A percentile compares a stretch with the other conserved stretches of the same genome.
Conservation (phyloP, 2,329 filamentous ascomycete species). For the Pestalotiopsis sp. region DNA sequence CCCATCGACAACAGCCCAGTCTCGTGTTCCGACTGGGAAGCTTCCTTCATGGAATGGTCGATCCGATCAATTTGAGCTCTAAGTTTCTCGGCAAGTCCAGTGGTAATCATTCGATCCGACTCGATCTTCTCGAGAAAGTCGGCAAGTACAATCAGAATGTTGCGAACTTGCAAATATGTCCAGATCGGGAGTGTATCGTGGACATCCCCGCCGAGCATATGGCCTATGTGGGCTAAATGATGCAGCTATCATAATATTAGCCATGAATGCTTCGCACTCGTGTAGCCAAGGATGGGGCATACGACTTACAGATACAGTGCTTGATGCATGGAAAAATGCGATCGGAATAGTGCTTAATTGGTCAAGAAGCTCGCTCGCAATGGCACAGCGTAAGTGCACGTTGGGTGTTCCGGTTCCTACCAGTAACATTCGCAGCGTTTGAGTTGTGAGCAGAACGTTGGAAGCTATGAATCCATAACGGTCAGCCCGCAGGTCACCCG, state of each 20-base stretch:
- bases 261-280: not conserved
- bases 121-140: conserved; percentile 4
- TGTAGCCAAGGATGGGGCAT: not conserved
- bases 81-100: conserved; percentile 5
- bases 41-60: not conserved
- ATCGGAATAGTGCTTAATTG: not conserved
- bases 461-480: not conserved
- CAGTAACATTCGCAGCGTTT: conserved; percentile 4
- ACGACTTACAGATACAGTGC: not conserved
- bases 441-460: not conserved
- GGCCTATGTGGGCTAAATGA: not conserved
- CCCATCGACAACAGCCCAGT: not conserved
- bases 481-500: not conserved
- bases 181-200: not conserved
- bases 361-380: conserved; percentile 4
- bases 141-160: conserved; percentile 1
- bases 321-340: not conserved
- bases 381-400: not conserved
- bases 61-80: not conserved
- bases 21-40: not conserved
- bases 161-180: conserved; percentile 3
- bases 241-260: not conserved
- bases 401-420: not conserved
- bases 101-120: conserved; percentile 5
- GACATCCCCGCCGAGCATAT: conserved; percentile 4